These are phyloP conservation scores for Talaromyces funiculosus DNA, from an alignment of 2,329 filamentous ascomycete species.

Conservation along the genomic window DNA sequence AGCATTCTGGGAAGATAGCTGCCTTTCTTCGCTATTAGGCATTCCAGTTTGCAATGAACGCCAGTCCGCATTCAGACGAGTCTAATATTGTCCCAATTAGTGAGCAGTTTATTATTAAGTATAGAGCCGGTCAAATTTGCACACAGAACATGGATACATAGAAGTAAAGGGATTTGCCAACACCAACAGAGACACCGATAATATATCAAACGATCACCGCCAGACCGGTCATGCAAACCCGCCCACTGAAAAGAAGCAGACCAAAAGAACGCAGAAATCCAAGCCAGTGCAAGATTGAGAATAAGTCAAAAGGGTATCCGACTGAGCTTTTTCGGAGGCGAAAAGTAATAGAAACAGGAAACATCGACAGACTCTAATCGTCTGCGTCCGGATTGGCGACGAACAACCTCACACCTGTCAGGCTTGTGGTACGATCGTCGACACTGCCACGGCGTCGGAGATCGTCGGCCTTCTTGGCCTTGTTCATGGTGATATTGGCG, in stretches of 20 bases:
- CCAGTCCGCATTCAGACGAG: too few species aligned
- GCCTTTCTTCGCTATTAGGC: neutral
- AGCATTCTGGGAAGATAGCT: neutral
- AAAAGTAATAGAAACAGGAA: neutral
- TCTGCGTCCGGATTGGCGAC: conserved; percentile 45
- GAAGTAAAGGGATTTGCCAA: neutral
- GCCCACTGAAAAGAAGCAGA: neutral
- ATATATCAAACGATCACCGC: neutral
- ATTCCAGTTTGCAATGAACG: neutral
- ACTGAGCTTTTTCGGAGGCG: conserved; percentile 4
- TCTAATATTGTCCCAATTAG: neutral
- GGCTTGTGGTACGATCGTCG: conserved; percentile 44
- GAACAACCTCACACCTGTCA: conserved; percentile 42
- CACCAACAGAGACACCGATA: neutral
- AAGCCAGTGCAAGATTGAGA: neutral
- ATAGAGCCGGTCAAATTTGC: neutral
- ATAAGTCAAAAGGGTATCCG: conserved; percentile 10
- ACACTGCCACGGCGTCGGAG: conserved; percentile 44
- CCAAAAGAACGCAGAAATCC: neutral
- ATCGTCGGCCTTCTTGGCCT: conserved; percentile 40
- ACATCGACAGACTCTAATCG: conserved; percentile 4
- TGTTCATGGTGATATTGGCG: conserved; percentile 33
- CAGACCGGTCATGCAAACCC: conserved; percentile 7
- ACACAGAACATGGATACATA: neutral
- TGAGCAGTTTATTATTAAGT: neutral